Conservation (phyloP, 176 grass and related monocot species). For the Eragrostis nindensis region DNA sequence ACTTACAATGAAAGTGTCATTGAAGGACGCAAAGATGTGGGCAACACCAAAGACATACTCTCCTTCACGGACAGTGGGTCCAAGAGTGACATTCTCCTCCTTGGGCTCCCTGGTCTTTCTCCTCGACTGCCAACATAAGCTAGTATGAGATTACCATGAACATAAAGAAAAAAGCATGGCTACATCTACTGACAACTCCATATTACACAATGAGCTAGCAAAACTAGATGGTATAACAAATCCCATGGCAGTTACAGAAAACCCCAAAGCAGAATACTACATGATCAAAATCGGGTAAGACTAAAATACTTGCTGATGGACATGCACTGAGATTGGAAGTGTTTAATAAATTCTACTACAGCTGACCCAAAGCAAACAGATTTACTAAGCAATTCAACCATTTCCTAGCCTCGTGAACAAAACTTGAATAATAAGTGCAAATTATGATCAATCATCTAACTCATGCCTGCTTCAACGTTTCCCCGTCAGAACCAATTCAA, state of each 20-base stretch:
- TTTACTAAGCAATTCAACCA: neutral
- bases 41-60: slow-evolving; percentile 85
- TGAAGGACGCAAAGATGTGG: slow-evolving; percentile 83
- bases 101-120: slow-evolving; percentile 89
- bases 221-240: neutral
- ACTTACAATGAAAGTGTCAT: slow-evolving; percentile 86
- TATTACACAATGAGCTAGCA: neutral
- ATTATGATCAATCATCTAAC: neutral
- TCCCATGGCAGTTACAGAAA: neutral
- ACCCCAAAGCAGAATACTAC: neutral
- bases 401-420: neutral
- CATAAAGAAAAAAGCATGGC: neutral
- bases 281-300: neutral
- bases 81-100: slow-evolving; percentile 81
- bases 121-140: slow-evolving; percentile 55
- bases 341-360: neutral
- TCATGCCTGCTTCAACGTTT: neutral
- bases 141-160: neutral
- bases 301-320: neutral
- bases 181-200: neutral
- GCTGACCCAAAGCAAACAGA: neutral
- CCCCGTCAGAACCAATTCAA: neutral
- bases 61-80: slow-evolving; percentile 76
- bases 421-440: neutral
- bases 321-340: no score